phyloP scores from a whole-genome alignment of 1,284 basidiomycete genomes.

The Marasmius oreades region DNA sequence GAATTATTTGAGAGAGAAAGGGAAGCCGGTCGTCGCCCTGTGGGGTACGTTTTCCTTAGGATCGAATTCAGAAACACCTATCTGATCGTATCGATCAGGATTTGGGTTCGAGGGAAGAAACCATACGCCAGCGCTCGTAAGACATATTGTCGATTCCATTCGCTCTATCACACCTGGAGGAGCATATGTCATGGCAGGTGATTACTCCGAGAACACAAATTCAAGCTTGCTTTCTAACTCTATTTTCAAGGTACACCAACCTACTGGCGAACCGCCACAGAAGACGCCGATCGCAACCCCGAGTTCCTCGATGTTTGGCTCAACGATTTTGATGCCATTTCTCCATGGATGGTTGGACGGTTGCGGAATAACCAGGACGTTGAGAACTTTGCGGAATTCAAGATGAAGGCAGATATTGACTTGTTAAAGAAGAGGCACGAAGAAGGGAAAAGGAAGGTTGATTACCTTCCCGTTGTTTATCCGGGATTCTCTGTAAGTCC shows the following conservation, averaged over 20 bases:
- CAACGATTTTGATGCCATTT: slow-evolving; percentile 70
- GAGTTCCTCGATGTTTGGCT: slow-evolving; percentile 64
- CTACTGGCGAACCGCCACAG: slow-evolving; percentile 64
- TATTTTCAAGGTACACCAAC: slow-evolving; percentile 42
- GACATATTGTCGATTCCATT: slow-evolving; percentile 51
- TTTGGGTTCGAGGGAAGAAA: slow-evolving; percentile 61
- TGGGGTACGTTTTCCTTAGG: slow-evolving; percentile 47
- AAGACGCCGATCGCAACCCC: slow-evolving; percentile 63
- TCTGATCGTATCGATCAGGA: slow-evolving; percentile 30
- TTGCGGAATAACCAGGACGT: slow-evolving; percentile 54
- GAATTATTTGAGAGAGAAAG: slow-evolving; percentile 64
- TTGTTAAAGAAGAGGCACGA: slow-evolving; percentile 49
- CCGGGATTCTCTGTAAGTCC: slow-evolving; percentile 70
- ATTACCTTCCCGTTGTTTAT: slow-evolving; percentile 72
- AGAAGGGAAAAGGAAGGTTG: slow-evolving; percentile 47
- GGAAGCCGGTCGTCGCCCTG: slow-evolving; percentile 61
- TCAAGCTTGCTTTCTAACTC: not conserved
- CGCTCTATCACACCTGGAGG: slow-evolving; percentile 63
- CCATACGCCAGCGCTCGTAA: slow-evolving; percentile 60
- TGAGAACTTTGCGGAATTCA: slow-evolving; percentile 54
- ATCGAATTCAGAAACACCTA: not conserved
- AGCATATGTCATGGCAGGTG: slow-evolving; percentile 62
- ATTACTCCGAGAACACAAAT: not conserved
- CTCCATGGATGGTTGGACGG: slow-evolving; percentile 73
- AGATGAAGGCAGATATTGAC: slow-evolving; percentile 59